phyloP scores from a whole-genome alignment of 306 rosid species.

The Malus sylvestris region DNA sequence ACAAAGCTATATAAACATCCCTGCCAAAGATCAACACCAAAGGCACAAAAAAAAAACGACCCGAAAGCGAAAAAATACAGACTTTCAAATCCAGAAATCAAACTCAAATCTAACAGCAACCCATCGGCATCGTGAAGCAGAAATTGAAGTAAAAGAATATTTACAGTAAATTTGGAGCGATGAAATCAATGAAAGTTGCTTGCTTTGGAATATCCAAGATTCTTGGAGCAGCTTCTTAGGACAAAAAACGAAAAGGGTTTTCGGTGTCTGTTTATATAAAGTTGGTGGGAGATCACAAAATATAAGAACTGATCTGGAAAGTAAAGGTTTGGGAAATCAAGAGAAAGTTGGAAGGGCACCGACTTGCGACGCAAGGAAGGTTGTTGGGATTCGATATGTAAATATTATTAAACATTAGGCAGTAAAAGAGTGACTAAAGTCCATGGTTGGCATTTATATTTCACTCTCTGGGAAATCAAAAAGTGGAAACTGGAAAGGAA shows the following conservation, averaged over 20 bases:
- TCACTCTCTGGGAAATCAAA: neutral
- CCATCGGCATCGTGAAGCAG: neutral
- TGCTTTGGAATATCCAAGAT: conserved; percentile 1
- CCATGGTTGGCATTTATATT: neutral
- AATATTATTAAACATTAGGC: neutral
- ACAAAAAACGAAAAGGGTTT: neutral
- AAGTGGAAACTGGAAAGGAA: neutral
- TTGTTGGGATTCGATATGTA: neutral
- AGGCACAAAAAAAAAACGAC: neutral
- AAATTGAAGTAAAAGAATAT: neutral
- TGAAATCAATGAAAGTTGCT: neutral
- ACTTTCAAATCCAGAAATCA: neutral
- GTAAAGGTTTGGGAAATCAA: neutral
- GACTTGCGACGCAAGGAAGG: conserved; percentile 13
- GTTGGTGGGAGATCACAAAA: neutral
- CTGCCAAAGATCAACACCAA: neutral
- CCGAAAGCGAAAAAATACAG: neutral
- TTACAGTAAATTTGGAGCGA: neutral
- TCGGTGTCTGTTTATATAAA: neutral
- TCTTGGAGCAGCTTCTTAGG: neutral
- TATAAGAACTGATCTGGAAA: neutral
- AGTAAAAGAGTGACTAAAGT: neutral
- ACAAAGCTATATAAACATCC: neutral
- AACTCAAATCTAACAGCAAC: neutral
- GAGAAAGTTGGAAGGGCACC: neutral